A percentile compares a stretch with the other conserved stretches of the same genome.
These are phyloP conservation scores for Trichoderma atroviride DNA, from an alignment of 2,329 filamentous ascomycete genomes.

Conservation along the genomic window DNA sequence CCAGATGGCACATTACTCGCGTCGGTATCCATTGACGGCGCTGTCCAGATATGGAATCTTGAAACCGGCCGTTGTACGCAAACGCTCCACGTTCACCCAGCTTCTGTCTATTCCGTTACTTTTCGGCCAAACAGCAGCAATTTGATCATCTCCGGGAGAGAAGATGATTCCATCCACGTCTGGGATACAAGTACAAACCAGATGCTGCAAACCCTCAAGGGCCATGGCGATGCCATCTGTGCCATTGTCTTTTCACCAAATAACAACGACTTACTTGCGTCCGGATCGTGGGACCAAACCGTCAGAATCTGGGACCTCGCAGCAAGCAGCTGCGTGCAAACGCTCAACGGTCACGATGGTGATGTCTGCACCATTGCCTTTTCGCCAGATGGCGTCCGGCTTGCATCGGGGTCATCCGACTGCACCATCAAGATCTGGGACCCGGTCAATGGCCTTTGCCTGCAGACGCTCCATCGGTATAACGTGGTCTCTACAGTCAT, in stretches of 20 bases:
- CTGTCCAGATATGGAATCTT: slow-evolving; percentile 18
- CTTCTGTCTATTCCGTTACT: neutral
- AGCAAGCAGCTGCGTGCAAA: neutral
- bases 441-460: neutral
- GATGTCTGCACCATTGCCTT: neutral
- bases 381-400: neutral
- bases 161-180: neutral
- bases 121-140: neutral
- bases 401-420: neutral
- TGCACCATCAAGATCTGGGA: slow-evolving; percentile 6
- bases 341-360: neutral
- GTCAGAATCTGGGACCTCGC: neutral
- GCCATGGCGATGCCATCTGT: neutral
- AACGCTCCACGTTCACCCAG: neutral
- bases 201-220: neutral
- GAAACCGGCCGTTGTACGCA: neutral
- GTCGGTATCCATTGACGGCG: neutral
- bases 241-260: neutral
- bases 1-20: neutral
- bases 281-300: neutral
- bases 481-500: neutral
- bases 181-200: neutral
- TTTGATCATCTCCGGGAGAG: neutral
- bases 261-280: neutral
- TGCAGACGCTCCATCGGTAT: neutral